Evolutionary conservation across 2,329 filamentous ascomycete genomes (phyloP).

Genomic region (Cercospora zeina): DNA sequence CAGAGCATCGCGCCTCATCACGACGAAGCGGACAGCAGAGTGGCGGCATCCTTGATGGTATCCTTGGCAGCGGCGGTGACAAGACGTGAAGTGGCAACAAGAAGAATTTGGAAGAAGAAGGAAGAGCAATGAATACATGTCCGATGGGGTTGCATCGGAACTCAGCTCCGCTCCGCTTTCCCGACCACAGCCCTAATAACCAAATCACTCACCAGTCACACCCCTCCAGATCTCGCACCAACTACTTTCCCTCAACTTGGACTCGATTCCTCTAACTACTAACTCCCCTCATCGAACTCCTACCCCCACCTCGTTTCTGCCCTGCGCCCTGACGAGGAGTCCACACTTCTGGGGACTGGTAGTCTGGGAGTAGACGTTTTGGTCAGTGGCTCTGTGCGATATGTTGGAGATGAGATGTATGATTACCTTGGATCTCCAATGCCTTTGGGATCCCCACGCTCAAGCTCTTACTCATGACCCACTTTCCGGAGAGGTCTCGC

Average conservation of each 20-base stretch:
- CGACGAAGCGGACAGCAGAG: too few relatives aligned
- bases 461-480: constrained; percentile 10
- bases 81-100: too few relatives aligned
- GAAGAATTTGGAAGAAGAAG: too few relatives aligned
- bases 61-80: too few relatives aligned
- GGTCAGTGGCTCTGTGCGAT: not conserved
- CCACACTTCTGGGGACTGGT: not conserved
- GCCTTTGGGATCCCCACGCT: not conserved
- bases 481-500: constrained; percentile 14
- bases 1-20: not conserved
- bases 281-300: constrained; percentile 22
- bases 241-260: too few relatives aligned
- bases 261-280: not conserved
- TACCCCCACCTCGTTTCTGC: constrained; percentile 38
- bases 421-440: constrained; percentile 6
- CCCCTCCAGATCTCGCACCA: too few relatives aligned
- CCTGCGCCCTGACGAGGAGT: constrained; percentile 12
- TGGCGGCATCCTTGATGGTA: too few relatives aligned
- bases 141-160: not conserved
- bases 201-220: not conserved
- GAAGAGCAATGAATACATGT: too few relatives aligned
- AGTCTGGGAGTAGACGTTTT: not conserved
- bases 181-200: not conserved
- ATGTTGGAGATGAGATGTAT: not conserved
- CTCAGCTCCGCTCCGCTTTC: not conserved